phyloP scores from a whole-genome alignment of 164 flowering plant genomes.

The Protea cynaroides region DNA sequence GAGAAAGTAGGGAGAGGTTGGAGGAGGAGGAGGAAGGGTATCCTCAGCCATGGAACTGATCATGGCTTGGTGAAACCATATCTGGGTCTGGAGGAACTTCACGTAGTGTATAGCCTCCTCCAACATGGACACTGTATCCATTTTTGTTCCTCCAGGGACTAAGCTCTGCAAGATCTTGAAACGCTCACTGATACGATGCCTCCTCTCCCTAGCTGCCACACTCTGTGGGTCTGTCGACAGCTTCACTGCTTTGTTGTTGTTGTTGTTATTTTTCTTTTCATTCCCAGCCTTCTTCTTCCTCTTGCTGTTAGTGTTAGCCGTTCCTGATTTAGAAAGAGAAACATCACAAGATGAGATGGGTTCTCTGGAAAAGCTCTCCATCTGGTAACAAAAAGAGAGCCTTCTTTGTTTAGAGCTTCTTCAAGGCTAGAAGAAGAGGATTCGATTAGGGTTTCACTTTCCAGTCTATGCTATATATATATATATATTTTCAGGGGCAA shows the following conservation, averaged over 20 bases:
- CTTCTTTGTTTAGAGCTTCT: too few species aligned
- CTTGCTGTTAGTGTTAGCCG: neutral
- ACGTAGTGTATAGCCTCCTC: conserved; percentile 84
- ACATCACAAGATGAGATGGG: neutral
- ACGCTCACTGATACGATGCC: conserved; percentile 74
- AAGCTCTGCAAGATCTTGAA: conserved; percentile 72
- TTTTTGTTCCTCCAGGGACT: conserved; percentile 72
- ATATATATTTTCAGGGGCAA: too few species aligned
- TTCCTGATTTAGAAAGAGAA: neutral
- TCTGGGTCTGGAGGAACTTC: conserved; percentile 68
- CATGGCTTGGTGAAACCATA: conserved; percentile 62
- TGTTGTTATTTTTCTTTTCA: neutral
- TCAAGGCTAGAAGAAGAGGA: too few species aligned
- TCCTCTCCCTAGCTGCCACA: conserved; percentile 68
- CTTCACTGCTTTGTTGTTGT: conserved; percentile 27
- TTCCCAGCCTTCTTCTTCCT: conserved; percentile 11
- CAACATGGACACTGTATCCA: conserved; percentile 82
- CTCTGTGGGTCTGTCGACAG: conserved; percentile 87
- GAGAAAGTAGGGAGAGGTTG: neutral
- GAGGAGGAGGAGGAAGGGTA: too few species aligned
- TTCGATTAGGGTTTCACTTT: too few species aligned
- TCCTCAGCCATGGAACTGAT: conserved; percentile 19
- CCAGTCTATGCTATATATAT: too few species aligned
- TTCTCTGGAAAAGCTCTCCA: neutral
- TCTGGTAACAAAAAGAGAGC: neutral